Conservation (phyloP, 1,284 basidiomycete genomes). For the Naganishia liquefaciens region DNA sequence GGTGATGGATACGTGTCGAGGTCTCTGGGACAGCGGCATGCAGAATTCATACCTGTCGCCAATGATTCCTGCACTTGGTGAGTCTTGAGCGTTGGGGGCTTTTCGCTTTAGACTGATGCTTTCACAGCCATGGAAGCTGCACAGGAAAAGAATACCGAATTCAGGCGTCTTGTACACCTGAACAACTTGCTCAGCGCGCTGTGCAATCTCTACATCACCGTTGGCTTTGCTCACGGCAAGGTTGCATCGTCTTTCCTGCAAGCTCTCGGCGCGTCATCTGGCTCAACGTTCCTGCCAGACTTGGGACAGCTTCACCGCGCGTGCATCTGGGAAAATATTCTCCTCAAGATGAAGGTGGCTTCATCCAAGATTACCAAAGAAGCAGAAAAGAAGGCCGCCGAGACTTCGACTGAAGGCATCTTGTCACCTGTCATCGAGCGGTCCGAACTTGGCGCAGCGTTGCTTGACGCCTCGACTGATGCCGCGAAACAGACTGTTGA, state of each 20-base stretch:
- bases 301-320: conserved; percentile 82
- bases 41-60: conserved; percentile 19
- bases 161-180: conserved; percentile 74
- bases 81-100: not conserved
- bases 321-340: conserved; percentile 81
- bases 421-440: conserved; percentile 13
- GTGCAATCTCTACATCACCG: conserved; percentile 84
- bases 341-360: conserved; percentile 63
- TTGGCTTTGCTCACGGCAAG: conserved; percentile 78
- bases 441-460: conserved; percentile 17
- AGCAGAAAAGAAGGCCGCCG: conserved; percentile 25
- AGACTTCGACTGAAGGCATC: conserved; percentile 2
- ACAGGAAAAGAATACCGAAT: conserved; percentile 57
- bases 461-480: not conserved
- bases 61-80: conserved; percentile 19
- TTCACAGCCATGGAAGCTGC: conserved; percentile 10
- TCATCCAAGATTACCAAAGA: conserved; percentile 48
- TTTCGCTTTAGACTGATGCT: not conserved
- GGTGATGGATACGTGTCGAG: conserved; percentile 59
- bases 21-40: conserved; percentile 25
- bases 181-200: conserved; percentile 79
- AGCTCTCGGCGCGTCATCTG: conserved; percentile 66
- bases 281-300: conserved; percentile 68
- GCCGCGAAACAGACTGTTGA: not conserved
- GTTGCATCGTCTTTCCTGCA: conserved; percentile 74